Percentiles rank a stretch among this genome's conserved stretches.
These are phyloP conservation scores for Euclidium syriacum DNA, from an alignment of 345 rosid species.

Conservation along the genomic window DNA sequence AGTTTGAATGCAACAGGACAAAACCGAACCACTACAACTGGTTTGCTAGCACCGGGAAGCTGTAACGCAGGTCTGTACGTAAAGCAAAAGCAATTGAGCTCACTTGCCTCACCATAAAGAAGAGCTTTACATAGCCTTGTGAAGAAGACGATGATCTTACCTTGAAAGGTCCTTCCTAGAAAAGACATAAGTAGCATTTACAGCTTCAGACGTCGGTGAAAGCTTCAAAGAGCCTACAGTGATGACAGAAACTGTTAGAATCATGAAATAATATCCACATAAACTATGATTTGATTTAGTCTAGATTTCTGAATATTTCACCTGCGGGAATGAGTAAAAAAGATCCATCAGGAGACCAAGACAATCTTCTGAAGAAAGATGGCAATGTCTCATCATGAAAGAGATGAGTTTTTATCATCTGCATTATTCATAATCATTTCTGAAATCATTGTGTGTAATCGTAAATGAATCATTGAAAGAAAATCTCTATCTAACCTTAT, in stretches of 20 bases:
- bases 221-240: slow-evolving; percentile 61
- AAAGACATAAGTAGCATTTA: slow-evolving; percentile 73
- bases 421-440: slow-evolving; percentile 32
- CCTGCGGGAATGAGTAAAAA: slow-evolving; percentile 93
- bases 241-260: not conserved
- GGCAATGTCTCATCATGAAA: slow-evolving; percentile 95
- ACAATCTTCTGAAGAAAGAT: slow-evolving; percentile 92
- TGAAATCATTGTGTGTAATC: not conserved
- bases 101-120: not conserved
- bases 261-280: not conserved
- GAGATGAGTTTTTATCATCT: slow-evolving; percentile 66
- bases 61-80: slow-evolving; percentile 67
- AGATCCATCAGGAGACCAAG: slow-evolving; percentile 99
- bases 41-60: slow-evolving; percentile 90
- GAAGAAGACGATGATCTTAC: slow-evolving; percentile 34
- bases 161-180: slow-evolving; percentile 92
- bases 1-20: slow-evolving; percentile 67
- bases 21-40: slow-evolving; percentile 87
- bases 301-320: not conserved
- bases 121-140: not conserved
- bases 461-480: slow-evolving; percentile 17
- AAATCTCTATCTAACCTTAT: slow-evolving; percentile 48
- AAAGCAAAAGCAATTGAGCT: not conserved
- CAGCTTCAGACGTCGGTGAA: slow-evolving; percentile 52
- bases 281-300: slow-evolving; percentile 4